Percentiles rank a stretch among this genome's conserved stretches.
Conservation (phyloP, 2,329 filamentous ascomycete species). For the Leptographium radiaticola region DNA sequence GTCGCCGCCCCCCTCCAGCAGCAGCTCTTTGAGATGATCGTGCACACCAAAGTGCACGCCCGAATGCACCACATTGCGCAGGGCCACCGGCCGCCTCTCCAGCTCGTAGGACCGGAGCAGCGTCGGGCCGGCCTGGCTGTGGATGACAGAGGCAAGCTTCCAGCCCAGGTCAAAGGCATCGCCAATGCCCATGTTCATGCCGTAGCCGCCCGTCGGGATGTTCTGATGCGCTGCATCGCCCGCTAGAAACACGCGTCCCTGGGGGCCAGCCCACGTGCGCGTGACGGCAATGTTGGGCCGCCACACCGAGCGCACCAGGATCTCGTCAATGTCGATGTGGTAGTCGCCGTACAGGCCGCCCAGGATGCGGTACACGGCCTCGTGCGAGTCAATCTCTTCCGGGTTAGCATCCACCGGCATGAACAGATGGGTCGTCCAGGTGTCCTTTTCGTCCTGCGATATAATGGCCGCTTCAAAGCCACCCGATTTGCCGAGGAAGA, state of each 20-base stretch:
- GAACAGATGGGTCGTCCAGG: slow-evolving; percentile 4
- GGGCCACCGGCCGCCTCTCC: slow-evolving; percentile 25
- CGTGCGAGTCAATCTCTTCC: slow-evolving; percentile 1
- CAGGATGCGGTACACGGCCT: slow-evolving; percentile 3
- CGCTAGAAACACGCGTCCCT: slow-evolving; percentile 36
- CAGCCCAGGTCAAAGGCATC: slow-evolving; percentile 41
- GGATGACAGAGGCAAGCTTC: slow-evolving; percentile 35
- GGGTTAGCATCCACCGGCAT: slow-evolving; percentile 1
- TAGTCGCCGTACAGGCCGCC: slow-evolving; percentile 5
- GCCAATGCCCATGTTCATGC: slow-evolving; percentile 42
- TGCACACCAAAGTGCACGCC: slow-evolving; percentile 11
- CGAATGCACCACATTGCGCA: slow-evolving; percentile 11
- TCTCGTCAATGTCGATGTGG: slow-evolving; percentile 12
- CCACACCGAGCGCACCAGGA: slow-evolving; percentile 13
- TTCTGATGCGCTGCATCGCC: slow-evolving; percentile 46
- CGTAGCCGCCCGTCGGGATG: slow-evolving; percentile 40
- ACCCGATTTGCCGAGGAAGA: slow-evolving; percentile 4
- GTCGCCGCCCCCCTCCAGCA: slow-evolving; percentile 1
- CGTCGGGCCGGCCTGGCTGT: slow-evolving; percentile 15
- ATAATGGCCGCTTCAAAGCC: slow-evolving; percentile 3
- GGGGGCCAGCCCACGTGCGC: background rate
- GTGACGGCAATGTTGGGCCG: slow-evolving; percentile 13
- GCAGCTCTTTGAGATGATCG: slow-evolving; percentile 6
- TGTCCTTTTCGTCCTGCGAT: slow-evolving; percentile 7
- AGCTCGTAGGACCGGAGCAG: slow-evolving; percentile 33